phyloP scores from a whole-genome alignment of 2,329 filamentous ascomycete species.

The Scedosporium minutisporum region DNA sequence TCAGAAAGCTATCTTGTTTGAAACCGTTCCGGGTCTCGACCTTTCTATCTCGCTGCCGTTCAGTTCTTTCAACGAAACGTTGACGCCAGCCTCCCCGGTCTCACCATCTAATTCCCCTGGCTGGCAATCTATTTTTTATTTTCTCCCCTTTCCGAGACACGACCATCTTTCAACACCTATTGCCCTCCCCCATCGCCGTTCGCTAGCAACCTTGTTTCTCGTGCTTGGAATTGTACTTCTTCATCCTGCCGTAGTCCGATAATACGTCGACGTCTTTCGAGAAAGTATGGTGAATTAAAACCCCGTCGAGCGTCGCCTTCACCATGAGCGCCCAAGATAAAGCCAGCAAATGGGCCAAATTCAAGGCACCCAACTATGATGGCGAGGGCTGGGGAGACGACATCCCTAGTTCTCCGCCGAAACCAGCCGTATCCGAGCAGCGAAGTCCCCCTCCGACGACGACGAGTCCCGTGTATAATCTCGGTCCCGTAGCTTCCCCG shows the following conservation, averaged over 20 bases:
- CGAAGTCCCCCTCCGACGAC: neutral
- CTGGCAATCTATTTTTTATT: no score
- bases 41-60: neutral
- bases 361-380: slow-evolving; percentile 77
- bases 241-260: neutral
- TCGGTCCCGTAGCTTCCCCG: neutral
- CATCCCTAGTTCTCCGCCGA: neutral
- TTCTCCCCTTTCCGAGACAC: no score
- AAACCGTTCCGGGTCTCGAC: neutral
- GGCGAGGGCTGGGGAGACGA: slow-evolving; percentile 87
- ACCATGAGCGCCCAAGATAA: slow-evolving; percentile 82
- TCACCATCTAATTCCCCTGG: no score
- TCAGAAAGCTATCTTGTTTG: neutral
- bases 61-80: neutral
- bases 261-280: neutral
- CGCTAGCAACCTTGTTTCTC: no score
- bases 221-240: neutral
- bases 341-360: slow-evolving; percentile 92
- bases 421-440: neutral
- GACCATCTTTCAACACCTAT: no score
- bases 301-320: slow-evolving; percentile 37
- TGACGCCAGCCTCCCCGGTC: neutral
- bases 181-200: no score
- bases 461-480: neutral
- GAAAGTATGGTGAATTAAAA: neutral